These are phyloP conservation scores for Poa pratensis DNA, from an alignment of 176 grass and related monocot genomes.

Conservation along the genomic window DNA sequence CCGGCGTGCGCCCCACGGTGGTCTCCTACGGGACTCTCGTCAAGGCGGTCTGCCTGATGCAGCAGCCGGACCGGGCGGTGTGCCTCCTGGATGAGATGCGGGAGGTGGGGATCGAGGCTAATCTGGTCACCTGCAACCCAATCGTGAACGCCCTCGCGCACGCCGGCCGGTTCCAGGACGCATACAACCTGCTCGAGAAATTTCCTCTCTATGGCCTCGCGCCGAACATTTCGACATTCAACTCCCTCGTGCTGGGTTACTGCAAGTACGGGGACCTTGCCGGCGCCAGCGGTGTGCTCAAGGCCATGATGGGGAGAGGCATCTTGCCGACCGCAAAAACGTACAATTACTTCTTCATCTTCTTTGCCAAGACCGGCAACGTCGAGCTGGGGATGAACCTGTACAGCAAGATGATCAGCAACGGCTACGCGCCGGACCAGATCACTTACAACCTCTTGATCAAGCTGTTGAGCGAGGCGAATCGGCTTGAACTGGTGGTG, in stretches of 20 bases:
- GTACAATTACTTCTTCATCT: conserved; percentile 83
- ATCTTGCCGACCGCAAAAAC: conserved; percentile 73
- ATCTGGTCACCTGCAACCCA: conserved; percentile 74
- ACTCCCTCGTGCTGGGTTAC: conserved; percentile 73
- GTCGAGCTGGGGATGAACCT: conserved; percentile 83
- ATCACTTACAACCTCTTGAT: conserved; percentile 72
- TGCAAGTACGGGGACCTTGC: conserved; percentile 71
- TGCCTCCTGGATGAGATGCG: conserved; percentile 68
- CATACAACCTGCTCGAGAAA: conserved; percentile 77
- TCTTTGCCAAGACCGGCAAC: conserved; percentile 59
- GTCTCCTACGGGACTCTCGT: conserved; percentile 82
- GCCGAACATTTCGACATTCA: conserved; percentile 79
- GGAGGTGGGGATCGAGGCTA: conserved; percentile 52
- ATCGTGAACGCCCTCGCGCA: conserved; percentile 64
- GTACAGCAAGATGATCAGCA: conserved; percentile 75
- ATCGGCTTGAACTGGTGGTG: conserved; percentile 59
- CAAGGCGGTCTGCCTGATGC: conserved; percentile 68
- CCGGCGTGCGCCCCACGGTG: conserved; percentile 62
- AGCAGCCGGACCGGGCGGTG: conserved; percentile 63
- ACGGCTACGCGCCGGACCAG: conserved; percentile 60
- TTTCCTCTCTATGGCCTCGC: conserved; percentile 75
- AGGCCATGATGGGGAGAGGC: conserved; percentile 61
- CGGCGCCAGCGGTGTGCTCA: conserved; percentile 67
- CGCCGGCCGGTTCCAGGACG: conserved; percentile 67
- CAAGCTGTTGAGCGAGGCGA: conserved; percentile 74